These are phyloP conservation scores for Mercurialis annua DNA, from an alignment of 345 rosid species.

Conservation along the genomic window DNA sequence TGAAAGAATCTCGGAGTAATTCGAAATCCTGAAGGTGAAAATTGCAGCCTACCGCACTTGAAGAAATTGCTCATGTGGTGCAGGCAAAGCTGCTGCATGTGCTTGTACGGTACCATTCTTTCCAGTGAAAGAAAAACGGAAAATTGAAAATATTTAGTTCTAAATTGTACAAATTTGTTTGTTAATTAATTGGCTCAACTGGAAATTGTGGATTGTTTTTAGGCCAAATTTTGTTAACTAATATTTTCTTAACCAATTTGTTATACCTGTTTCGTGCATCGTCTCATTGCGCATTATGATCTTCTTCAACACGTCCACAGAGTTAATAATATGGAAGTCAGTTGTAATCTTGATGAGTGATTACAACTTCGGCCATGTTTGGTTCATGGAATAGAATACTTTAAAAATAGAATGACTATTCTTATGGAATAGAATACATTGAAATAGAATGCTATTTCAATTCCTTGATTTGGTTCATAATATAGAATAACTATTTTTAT, in stretches of 20 bases:
- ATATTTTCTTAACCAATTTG: neutral
- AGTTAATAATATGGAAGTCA: no score
- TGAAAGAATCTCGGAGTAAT: conserved; percentile 27
- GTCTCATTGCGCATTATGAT: neutral
- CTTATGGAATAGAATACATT: no score
- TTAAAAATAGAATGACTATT: no score
- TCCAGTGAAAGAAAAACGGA: neutral
- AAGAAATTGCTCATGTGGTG: neutral
- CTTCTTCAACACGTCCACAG: neutral
- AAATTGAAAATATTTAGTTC: neutral
- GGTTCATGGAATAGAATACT: neutral
- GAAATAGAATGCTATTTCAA: no score
- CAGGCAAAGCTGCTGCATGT: neutral
- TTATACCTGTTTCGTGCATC: neutral
- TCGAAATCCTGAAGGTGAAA: conserved; percentile 17
- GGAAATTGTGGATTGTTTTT: neutral
- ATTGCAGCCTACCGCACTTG: neutral
- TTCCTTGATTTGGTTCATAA: no score
- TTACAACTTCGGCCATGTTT: no score
- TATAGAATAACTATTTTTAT: no score
- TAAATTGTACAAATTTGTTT: neutral
- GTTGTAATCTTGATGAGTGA: no score
- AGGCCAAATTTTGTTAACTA: neutral
- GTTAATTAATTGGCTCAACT: neutral
- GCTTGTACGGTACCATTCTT: neutral